Evolutionary conservation across 345 rosid genomes (phyloP), one percentile per base, ranked within the genome.

Genomic region (Populus alba): DNA sequence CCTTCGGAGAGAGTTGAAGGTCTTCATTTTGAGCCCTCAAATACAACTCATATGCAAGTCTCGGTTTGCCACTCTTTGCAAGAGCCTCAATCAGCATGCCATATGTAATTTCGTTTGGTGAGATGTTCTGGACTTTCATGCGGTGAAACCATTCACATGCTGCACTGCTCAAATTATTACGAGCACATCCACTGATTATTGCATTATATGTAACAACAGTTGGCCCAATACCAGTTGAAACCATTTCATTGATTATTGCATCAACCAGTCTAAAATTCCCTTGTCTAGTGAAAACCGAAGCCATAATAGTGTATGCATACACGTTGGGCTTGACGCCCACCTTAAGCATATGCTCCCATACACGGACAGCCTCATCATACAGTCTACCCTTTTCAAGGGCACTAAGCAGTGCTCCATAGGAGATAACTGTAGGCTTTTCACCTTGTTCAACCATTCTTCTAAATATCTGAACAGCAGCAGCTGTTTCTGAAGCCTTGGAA

Each of bases 131-230:
- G 59, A 81, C 83, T 88, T 82, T 86, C 97, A 95, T 88, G 4
- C 92, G 91, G 71, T 91, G 91, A 85, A 93, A 92, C 99, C 99
- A 95, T 74, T 92, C 99, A 35, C 92, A 95, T 11, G 96, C 98
- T 55, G 85, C 89, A 72, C 91, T 83, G 87, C 94, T 91, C 86
- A 80, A 66, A 49, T 81, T 83, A 9, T 83, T 91, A 61, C 84
- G 85, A 10, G 88, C 89, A 13, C 97, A 95, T 1, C 79, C 87
- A 23, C 96, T 95, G 79, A 95, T 90, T 62, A 93, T 85, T 15
- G 99, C 99, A 55, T 95, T 95, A 80, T 91, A 93, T 43, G 99
- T 95, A 78, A 95, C 91, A 62, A 95, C 94, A 1, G 94, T 93
- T 27, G 98, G 95, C 80, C 87, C 90, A 2, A 89, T 75, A 33